Conservation (phyloP, 345 rosid genomes). For the Mangifera indica region DNA sequence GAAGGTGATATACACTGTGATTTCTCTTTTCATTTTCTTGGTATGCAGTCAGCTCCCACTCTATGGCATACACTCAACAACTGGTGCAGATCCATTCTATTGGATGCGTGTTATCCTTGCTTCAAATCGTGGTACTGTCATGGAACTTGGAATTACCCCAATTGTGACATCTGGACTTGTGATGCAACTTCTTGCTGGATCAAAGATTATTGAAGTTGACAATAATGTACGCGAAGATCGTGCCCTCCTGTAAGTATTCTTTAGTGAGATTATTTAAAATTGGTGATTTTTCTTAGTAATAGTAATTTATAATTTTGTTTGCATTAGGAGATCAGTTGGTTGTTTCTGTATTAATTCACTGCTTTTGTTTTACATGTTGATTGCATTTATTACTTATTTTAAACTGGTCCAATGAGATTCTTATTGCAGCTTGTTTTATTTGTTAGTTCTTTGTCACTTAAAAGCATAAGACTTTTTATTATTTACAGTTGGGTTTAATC, state of each 20-base stretch:
- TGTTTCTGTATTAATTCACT: not conserved
- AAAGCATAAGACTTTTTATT: not conserved
- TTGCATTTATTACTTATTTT: not conserved
- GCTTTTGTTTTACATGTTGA: not conserved
- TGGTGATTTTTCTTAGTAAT: not conserved
- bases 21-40: conserved; percentile 68
- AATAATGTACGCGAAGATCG: conserved; percentile 79
- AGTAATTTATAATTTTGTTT: not conserved
- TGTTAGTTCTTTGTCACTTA: not conserved
- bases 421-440: not conserved
- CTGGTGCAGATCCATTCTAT: conserved; percentile 76
- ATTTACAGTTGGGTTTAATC: not conserved
- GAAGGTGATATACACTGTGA: conserved; percentile 77
- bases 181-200: conserved; percentile 75
- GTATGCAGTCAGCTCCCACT: conserved; percentile 81
- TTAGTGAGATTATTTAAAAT: not conserved
- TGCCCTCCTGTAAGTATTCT: conserved; percentile 60
- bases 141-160: conserved; percentile 84
- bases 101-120: conserved; percentile 87
- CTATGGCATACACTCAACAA: conserved; percentile 67
- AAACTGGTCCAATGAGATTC: not conserved
- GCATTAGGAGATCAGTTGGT: not conserved
- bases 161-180: conserved; percentile 77
- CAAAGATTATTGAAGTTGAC: conserved; percentile 74
- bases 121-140: conserved; percentile 74